Percentiles rank a stretch among this genome's conserved stretches.
Conservation (phyloP, 208 protist species). For the Trypanosoma mega region DNA sequence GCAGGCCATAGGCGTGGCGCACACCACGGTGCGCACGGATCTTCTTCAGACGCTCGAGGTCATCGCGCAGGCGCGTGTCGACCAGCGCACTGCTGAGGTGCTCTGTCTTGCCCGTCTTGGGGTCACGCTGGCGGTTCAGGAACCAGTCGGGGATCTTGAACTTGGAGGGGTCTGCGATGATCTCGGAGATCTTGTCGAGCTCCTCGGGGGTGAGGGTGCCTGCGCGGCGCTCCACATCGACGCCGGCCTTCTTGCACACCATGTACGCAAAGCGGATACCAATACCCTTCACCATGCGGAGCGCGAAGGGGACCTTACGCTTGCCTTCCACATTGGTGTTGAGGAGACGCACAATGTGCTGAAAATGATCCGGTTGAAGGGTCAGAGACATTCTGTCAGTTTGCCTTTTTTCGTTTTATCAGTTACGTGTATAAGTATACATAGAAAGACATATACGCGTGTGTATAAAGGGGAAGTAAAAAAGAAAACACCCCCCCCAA, state of each 20-base stretch:
- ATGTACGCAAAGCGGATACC: slow-evolving; percentile 99
- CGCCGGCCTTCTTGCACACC: slow-evolving; percentile 98
- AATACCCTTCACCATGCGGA: slow-evolving; percentile 99
- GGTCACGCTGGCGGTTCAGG: slow-evolving; percentile 99
- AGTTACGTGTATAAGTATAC: too few species aligned
- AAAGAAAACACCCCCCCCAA: not conserved
- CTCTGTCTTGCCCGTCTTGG: slow-evolving; percentile 97
- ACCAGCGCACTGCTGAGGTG: slow-evolving; percentile 97
- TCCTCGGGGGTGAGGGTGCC: slow-evolving; percentile 92
- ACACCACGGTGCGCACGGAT: slow-evolving; percentile 98
- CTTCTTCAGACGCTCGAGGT: slow-evolving; percentile 99
- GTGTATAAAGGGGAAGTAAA: not conserved
- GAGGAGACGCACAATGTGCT: slow-evolving; percentile 99
- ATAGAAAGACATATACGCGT: not conserved
- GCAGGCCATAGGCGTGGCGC: slow-evolving; percentile 98
- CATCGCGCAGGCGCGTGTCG: slow-evolving; percentile 98
- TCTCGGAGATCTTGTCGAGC: slow-evolving; percentile 96
- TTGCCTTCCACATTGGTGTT: slow-evolving; percentile 99
- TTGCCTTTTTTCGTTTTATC: slow-evolving; percentile 4
- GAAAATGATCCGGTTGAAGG: slow-evolving; percentile 93
- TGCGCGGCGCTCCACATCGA: slow-evolving; percentile 97
- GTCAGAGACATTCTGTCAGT: slow-evolving; percentile 48
- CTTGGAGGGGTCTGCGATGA: slow-evolving; percentile 98
- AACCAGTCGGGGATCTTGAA: slow-evolving; percentile 99
- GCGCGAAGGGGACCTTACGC: slow-evolving; percentile 97